Base-by-base conservation (phyloP, 129 eudicot species). In the Artemisia tridentata region DNA sequence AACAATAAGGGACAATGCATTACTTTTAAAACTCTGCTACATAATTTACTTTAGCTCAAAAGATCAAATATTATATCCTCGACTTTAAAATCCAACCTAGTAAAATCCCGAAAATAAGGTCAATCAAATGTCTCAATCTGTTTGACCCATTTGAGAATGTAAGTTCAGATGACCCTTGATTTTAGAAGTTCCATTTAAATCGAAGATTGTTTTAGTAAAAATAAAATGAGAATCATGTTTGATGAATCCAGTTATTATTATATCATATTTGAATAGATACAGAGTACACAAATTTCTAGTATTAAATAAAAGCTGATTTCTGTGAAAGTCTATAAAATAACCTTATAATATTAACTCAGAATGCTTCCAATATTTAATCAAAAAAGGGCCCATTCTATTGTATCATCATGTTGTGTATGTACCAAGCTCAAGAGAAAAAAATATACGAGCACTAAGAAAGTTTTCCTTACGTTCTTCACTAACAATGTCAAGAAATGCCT, bases 401-500 rank as follows among this genome's bases (percentile, higher is more conserved):
- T 38, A 38, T 7, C 45, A 38, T 38, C 9, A 38, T 38, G 10
- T 38, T 38, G 45, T 7, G 45, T 38, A 38, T 38, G 45, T 38
- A 38, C 45, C 11, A 60, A 6, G 65, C 46, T 60, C 50, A 23
- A 50, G 21, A 29, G 62, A 47, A 25, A 23, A 49, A 58, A 15
- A 41, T 51, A 55, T 59, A 45, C 45, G 69, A 65, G 65, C 77
- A 65, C 25, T 27, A 25, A 64, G 66, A 48, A 62, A 66, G 75
- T 43, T 69, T 59, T 14, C 62, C 85, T 73, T 82, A 90, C 99
- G 93, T 21, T 65, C 68, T 79, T 95, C 99, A 62, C 67, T 65
- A 71, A 97, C 99, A 91, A 95, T 95, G 81, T 95, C 99, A 59
- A 95, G 97, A 82, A 90, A 95, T 60, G 99, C 99, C 88, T 95